Evolutionary conservation across 805 yeast species (phyloP).

Genomic region (Vanderwaltozyma yarrowii): DNA sequence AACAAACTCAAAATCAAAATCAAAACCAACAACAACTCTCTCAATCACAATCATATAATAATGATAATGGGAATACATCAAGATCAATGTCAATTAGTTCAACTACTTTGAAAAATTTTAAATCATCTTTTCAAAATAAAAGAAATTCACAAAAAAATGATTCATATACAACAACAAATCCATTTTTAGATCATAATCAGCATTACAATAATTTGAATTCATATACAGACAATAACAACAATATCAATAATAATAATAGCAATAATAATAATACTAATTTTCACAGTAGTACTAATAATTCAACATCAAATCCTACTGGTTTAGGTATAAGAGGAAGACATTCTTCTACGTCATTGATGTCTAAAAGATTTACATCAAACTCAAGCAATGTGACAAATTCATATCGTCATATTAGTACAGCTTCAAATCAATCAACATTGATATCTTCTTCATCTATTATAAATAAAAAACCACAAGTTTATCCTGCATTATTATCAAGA

Average conservation of each 20-base stretch:
- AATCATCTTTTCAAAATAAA: slow-evolving; percentile 32
- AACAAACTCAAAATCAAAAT: too few species aligned
- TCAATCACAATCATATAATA: slow-evolving; percentile 6
- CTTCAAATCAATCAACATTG: slow-evolving; percentile 1
- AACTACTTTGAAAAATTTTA: slow-evolving; percentile 23
- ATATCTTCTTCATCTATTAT: slow-evolving; percentile 10
- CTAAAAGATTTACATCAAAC: slow-evolving; percentile 30
- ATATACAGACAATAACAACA: slow-evolving; percentile 4
- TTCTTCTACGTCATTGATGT: slow-evolving; percentile 32
- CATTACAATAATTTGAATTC: slow-evolving; percentile 5
- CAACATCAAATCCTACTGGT: slow-evolving; percentile 18
- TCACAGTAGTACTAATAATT: not conserved
- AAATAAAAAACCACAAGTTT: slow-evolving; percentile 51
- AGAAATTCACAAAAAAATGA: slow-evolving; percentile 39
- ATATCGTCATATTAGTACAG: slow-evolving; percentile 1
- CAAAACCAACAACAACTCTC: too few species aligned
- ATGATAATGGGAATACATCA: slow-evolving; percentile 6
- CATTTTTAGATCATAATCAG: slow-evolving; percentile 15
- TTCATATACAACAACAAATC: slow-evolving; percentile 9
- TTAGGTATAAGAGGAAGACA: slow-evolving; percentile 38
- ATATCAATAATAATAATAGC: too few species aligned
- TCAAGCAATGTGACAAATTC: slow-evolving; percentile 8
- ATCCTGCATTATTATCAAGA: slow-evolving; percentile 80
- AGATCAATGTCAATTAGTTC: slow-evolving; percentile 30
- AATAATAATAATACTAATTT: slow-evolving; percentile 1